Evolutionary conservation across 306 rosid genomes (phyloP), one percentile per base, ranked within the genome.

Genomic region (Pachyrhizus erosus): DNA sequence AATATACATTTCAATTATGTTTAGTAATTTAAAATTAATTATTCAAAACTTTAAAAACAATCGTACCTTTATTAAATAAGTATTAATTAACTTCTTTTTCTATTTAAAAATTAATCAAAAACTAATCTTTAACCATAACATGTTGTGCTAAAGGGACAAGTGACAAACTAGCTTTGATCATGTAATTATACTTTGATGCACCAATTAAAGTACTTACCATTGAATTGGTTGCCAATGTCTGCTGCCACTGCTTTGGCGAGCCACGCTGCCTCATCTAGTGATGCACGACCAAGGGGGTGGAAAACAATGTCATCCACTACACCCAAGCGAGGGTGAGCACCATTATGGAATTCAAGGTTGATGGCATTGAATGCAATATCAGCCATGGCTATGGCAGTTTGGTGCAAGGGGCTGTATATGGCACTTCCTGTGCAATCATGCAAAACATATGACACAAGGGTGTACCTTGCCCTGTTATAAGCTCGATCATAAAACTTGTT

Each of bases 291-390:
- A 45, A 95, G 80, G 14, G 97, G 99, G 60, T 95, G 98, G 84
- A 95, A 90, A 51, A 91, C 80, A 71, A 95, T 91, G 94, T 95
- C 98, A 29, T 95, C 98, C 0, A 95, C 91, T 0, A 83, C 92
- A 7, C 99, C 99, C 2, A 93, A 60, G 4, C 91, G 94, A 11
- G 99, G 99, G 82, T 91, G 96, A 78, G 97, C 86, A 0, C 98
- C 99, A 0, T 87, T 81, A 40, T 93, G 99, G n/a, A 26, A 65
- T 84, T 91, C 92, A 6, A 95, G 92, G 84, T 93, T 89, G 33
- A 93, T 75, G 80, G 85, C 77, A 14, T 79, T 78, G 27, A 89
- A 91, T 14, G 99, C 98, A 73, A 89, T 94, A 80, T 93, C 94
- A 11, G 93, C 85, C 94, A 91, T 91, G 78, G 90, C 89, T 9